Percentiles rank a stretch among this genome's conserved stretches.
Conservation (phyloP, 73 alveolate species). For the Paramecium pentaurelia region DNA sequence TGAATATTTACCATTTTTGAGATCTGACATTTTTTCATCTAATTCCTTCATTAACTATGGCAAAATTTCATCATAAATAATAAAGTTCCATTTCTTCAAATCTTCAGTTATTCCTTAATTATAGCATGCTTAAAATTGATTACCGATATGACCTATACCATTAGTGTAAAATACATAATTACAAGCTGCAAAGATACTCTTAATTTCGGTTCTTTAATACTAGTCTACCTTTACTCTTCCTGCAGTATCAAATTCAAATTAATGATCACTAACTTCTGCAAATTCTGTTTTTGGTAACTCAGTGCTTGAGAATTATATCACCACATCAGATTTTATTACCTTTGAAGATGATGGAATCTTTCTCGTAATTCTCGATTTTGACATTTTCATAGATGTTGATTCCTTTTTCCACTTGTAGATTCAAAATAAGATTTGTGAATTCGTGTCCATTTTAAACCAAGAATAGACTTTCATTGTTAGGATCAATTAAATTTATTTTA, state of each 20-base stretch:
- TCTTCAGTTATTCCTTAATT: slow-evolving; percentile 60
- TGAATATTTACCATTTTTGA: neutral
- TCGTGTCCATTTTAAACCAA: slow-evolving; percentile 19
- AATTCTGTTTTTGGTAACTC: slow-evolving; percentile 33
- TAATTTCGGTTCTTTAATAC: slow-evolving; percentile 33
- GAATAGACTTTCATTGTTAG: neutral
- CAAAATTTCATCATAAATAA: slow-evolving; percentile 41
- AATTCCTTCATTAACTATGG: slow-evolving; percentile 39
- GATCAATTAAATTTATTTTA: slow-evolving; percentile 44
- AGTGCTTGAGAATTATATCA: slow-evolving; percentile 32
- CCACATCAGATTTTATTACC: slow-evolving; percentile 20
- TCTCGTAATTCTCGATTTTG: neutral
- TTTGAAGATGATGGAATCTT: neutral
- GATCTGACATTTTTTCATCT: slow-evolving; percentile 13
- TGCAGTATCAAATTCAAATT: slow-evolving; percentile 37
- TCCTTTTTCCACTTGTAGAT: slow-evolving; percentile 13
- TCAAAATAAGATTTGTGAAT: neutral
- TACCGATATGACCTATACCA: neutral
- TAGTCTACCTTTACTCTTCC: slow-evolving; percentile 52
- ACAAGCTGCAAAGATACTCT: slow-evolving; percentile 55
- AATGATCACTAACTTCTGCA: slow-evolving; percentile 6
- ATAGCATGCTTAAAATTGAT: slow-evolving; percentile 35
- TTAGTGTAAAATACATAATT: neutral
- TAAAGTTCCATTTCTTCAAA: slow-evolving; percentile 39
- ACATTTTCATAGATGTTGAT: neutral